phyloP scores from a whole-genome alignment of 202 grass and related monocot genomes.

The Carex sylvatica region DNA sequence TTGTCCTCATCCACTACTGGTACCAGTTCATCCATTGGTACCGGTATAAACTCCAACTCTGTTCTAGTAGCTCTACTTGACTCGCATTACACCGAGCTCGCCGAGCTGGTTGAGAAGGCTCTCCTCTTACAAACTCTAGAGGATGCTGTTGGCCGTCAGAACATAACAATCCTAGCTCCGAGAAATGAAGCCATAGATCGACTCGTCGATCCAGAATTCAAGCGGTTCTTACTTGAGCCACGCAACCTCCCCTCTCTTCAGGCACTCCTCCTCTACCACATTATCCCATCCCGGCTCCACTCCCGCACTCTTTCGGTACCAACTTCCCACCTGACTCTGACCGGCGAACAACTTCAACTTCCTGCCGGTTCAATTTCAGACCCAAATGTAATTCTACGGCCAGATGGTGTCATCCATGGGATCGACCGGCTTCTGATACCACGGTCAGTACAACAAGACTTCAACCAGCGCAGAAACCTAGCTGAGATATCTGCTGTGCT shows the following conservation, averaged over 20 bases:
- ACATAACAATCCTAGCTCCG: conserved; percentile 26
- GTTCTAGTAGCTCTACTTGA: neutral
- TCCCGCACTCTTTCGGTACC: conserved; percentile 18
- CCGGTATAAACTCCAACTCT: conserved; percentile 20
- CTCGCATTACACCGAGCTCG: conserved; percentile 27
- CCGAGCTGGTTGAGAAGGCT: neutral
- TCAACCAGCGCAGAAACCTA: conserved; percentile 72
- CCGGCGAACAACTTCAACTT: conserved; percentile 63
- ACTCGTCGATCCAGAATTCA: conserved; percentile 32
- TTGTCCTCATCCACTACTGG: conserved; percentile 17
- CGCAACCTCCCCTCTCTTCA: conserved; percentile 61
- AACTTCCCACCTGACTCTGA: conserved; percentile 46
- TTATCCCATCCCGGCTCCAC: conserved; percentile 48
- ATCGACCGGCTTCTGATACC: conserved; percentile 73
- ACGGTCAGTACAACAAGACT: conserved; percentile 72
- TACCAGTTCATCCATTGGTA: conserved; percentile 24
- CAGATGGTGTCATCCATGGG: conserved; percentile 79
- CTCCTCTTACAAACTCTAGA: neutral
- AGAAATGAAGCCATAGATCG: conserved; percentile 30
- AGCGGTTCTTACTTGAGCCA: conserved; percentile 41
- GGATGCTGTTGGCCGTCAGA: conserved; percentile 23
- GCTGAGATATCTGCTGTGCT: conserved; percentile 68
- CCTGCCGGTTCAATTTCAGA: conserved; percentile 39
- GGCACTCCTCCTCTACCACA: conserved; percentile 68
- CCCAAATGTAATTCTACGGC: conserved; percentile 53